phyloP scores from a whole-genome alignment of 768 basidiomycete genomes.

The Rhizopogon vinicolor region DNA sequence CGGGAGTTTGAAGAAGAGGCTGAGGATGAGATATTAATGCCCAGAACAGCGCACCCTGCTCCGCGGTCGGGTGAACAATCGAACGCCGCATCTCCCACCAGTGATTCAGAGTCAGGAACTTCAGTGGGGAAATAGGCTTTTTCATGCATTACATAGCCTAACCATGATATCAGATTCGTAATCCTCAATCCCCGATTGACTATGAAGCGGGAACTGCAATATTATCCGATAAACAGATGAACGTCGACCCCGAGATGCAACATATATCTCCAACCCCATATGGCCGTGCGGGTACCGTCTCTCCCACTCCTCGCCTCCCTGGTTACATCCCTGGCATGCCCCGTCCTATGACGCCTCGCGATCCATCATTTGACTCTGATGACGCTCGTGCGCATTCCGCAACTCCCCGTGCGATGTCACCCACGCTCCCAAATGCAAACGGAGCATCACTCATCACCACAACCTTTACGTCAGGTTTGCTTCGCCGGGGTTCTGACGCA shows the following conservation, averaged over 20 bases:
- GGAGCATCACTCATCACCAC: constrained; percentile 29
- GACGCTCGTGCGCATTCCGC: constrained; percentile 66
- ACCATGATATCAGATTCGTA: constrained; percentile 11
- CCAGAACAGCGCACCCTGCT: constrained; percentile 49
- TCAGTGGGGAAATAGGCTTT: constrained; percentile 18
- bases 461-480: constrained; percentile 32
- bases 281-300: constrained; percentile 44
- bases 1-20: constrained; percentile 70
- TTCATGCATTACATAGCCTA: constrained; percentile 14
- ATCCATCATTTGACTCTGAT: constrained; percentile 58
- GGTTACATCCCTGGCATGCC: constrained; percentile 92
- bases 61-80: constrained; percentile 31
- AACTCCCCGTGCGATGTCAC: constrained; percentile 77
- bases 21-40: constrained; percentile 76
- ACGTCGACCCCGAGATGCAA: constrained; percentile 43
- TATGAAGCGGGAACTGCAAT: constrained; percentile 68
- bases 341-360: constrained; percentile 85
- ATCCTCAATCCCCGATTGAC: constrained; percentile 34
- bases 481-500: constrained; percentile 53
- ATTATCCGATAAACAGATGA: constrained; percentile 54
- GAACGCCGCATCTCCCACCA: constrained; percentile 14
- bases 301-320: constrained; percentile 54
- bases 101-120: constrained; percentile 10
- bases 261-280: constrained; percentile 59
- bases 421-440: constrained; percentile 37